Evolutionary conservation across 768 basidiomycete species (phyloP).

Genomic region (Multifurca ochricompacta): DNA sequence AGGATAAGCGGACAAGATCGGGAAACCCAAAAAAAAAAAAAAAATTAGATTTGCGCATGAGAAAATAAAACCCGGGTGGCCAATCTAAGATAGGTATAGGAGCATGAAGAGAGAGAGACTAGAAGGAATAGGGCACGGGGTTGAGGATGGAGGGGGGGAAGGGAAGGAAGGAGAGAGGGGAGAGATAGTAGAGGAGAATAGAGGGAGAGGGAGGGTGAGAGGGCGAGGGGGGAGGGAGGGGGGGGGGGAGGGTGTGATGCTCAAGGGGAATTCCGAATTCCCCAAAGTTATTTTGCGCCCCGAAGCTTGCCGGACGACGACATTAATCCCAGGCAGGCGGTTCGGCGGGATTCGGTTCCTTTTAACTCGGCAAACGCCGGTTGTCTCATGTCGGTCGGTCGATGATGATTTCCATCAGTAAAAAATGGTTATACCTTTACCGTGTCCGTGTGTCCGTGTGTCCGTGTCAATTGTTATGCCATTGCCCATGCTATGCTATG

Average conservation of each 20-base stretch:
- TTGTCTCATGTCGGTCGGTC: conserved; percentile 5
- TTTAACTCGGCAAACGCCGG: conserved; percentile 4
- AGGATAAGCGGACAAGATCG: conserved; percentile 4
- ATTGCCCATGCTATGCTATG: too few species aligned
- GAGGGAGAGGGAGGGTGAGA: too few species aligned
- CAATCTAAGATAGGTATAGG: too few species aligned
- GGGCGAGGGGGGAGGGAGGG: too few species aligned
- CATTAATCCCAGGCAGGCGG: not conserved
- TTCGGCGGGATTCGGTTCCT: conserved; percentile 1
- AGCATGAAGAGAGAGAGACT: too few species aligned
- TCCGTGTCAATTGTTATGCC: too few species aligned
- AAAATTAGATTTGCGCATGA: conserved; percentile 5
- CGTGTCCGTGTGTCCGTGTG: not conserved
- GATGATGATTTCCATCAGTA: conserved; percentile 5
- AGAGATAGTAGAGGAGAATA: too few species aligned
- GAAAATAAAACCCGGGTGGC: conserved; percentile 9
- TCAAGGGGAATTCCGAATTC: conserved; percentile 9
- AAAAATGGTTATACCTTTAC: not conserved
- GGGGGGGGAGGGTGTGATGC: not conserved
- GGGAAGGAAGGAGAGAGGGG: too few species aligned
- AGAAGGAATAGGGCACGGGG: too few species aligned
- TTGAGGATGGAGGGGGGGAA: too few species aligned
- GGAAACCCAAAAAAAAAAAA: too few species aligned
- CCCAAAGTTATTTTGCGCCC: conserved; percentile 10
- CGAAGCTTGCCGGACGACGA: conserved; percentile 12